These are phyloP conservation scores for Urochloa ruziziensis DNA, from an alignment of 176 grass and related monocot genomes.

Conservation along the genomic window DNA sequence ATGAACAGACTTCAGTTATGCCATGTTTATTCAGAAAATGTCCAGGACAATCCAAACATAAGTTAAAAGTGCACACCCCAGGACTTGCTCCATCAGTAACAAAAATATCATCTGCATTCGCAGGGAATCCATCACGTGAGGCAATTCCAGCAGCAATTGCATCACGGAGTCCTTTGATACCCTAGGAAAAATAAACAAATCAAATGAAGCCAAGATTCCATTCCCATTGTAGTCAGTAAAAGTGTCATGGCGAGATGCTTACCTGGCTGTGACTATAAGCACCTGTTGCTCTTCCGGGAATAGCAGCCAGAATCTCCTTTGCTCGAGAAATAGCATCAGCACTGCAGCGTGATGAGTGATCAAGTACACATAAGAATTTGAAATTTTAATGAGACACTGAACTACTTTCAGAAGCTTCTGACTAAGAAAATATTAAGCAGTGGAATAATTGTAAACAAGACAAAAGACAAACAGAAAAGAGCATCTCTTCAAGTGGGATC, in stretches of 20 bases:
- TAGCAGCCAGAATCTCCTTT: conserved; percentile 53
- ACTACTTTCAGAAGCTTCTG: conserved; percentile 2
- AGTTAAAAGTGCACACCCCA: conserved; percentile 54
- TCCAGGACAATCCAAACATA: background rate
- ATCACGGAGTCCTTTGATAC: conserved; percentile 93
- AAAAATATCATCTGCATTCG: conserved; percentile 96
- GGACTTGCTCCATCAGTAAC: conserved; percentile 97
- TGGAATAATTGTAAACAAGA: background rate
- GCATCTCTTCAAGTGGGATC: background rate
- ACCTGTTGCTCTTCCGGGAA: conserved; percentile 91
- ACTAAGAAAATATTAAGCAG: background rate
- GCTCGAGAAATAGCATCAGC: conserved; percentile 89
- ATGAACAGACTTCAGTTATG: conserved; percentile 6
- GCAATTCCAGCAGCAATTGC: conserved; percentile 91
- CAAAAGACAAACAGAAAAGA: background rate
- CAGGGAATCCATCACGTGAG: conserved; percentile 82
- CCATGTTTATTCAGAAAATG: conserved; percentile 26
- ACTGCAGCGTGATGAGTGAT: conserved; percentile 47
- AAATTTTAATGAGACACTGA: background rate
- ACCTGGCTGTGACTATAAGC: conserved; percentile 99
- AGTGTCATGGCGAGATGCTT: conserved; percentile 15
- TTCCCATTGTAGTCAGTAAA: conserved; percentile 26
- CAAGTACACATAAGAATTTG: conserved; percentile 26
- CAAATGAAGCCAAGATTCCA: conserved; percentile 15
- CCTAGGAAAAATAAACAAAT: conserved; percentile 55